phyloP scores from a whole-genome alignment of 331 rosid genomes.

The Acacia pycnantha region DNA sequence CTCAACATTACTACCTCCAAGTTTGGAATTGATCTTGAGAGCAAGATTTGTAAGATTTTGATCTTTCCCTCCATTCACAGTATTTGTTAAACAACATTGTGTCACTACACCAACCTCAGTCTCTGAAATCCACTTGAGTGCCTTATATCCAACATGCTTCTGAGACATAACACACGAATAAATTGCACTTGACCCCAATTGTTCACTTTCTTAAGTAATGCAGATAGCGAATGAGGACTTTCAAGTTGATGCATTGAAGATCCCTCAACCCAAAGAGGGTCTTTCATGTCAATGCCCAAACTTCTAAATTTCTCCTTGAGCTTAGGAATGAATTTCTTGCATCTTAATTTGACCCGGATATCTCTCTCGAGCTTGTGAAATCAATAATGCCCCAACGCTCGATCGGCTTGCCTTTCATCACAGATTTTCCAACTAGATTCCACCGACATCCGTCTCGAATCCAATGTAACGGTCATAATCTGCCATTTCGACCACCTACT shows the following conservation, averaged over 20 bases:
- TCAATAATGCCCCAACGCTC: constrained; percentile 64
- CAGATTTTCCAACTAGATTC: constrained; percentile 60
- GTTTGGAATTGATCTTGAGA: constrained; percentile 82
- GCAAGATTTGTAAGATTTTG: background rate
- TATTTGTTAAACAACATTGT: too few relatives aligned
- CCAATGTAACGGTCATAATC: constrained; percentile 41
- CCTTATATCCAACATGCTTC: constrained; percentile 17
- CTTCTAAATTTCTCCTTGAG: constrained; percentile 46
- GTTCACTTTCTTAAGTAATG: constrained; percentile 44
- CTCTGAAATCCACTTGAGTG: too few relatives aligned
- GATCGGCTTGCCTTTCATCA: constrained; percentile 60
- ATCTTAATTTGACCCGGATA: constrained; percentile 20
- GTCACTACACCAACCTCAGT: too few relatives aligned
- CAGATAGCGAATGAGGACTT: constrained; percentile 28
- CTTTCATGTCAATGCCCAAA: constrained; percentile 64
- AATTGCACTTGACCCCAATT: constrained; percentile 38
- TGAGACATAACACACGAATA: constrained; percentile 66
- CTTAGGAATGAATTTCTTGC: constrained; percentile 37
- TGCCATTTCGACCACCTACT: constrained; percentile 51
- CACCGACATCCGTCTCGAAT: constrained; percentile 62
- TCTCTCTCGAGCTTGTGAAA: constrained; percentile 34
- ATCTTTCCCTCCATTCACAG: too few relatives aligned
- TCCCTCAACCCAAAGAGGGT: constrained; percentile 39
- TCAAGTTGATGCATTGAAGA: constrained; percentile 50
- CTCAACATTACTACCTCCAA: constrained; percentile 88